Evolutionary conservation across 768 basidiomycete genomes (phyloP), one percentile per base, ranked within the genome.

Genomic region (Collybiopsis confluens): DNA sequence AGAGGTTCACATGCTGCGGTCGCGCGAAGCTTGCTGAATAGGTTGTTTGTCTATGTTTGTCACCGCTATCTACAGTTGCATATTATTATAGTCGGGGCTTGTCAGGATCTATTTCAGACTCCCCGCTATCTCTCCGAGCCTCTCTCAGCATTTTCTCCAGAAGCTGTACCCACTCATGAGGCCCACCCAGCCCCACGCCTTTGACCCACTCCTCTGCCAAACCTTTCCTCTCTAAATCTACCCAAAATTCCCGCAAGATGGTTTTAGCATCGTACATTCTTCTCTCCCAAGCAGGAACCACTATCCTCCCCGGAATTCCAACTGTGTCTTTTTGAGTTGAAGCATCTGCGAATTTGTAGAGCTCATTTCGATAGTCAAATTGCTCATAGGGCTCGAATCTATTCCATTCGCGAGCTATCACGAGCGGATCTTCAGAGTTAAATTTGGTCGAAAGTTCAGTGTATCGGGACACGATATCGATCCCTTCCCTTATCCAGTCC

Each of bases 331-430:
- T 56, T 35, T 59, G 62, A 53, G 54, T 70, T 45, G 30, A 54
- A 18, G 45, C 45, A 18, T 67, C 69, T 1, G 75, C 75, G 58
- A 87, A 79, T 6, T 68, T 69, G 52, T 76, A 73, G 52, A 92
- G 65, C 20, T 68, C 70, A 52, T 86, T 82, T 11, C 85, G 78
- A 64, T 92, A 91, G 21, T 76, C 73, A 66, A 82, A 92, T 61
- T 88, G 87, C 50, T 83, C 79, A 42, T 69, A 56, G 3, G 66
- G 67, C 28, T 68, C 66, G 54, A 87, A 73, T 10, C 69, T 67
- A 62, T 81, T 75, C 86, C 86, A 91, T 11, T 63, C 63, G 49
- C 80, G 79, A 20, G 81, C 72, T 27, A 89, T 72, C 24, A 59
- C 62, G 11, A 63, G 56, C 21, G 73, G 67, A 45, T 72, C 60